Evolutionary conservation across 805 yeast species (phyloP).

Genomic region (Candida nemodendra): DNA sequence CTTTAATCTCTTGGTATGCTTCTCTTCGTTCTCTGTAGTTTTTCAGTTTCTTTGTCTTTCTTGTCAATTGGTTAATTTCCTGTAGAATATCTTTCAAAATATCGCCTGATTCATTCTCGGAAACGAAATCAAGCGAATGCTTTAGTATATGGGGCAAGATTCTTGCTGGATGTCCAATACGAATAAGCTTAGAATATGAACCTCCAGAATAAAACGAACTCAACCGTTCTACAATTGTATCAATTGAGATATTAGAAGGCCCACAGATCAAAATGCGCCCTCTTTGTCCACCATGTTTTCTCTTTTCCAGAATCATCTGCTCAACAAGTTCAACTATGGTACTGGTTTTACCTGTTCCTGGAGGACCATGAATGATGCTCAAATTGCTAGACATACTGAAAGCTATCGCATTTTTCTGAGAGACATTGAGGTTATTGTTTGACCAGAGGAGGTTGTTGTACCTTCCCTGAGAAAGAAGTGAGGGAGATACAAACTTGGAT

Average conservation of each 20-base stretch:
- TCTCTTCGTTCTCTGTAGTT: slow-evolving; percentile 62
- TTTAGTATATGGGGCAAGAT: slow-evolving; percentile 56
- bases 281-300: slow-evolving; percentile 15
- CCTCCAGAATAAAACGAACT: slow-evolving; percentile 39
- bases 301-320: slow-evolving; percentile 51
- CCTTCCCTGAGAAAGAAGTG: slow-evolving; percentile 2
- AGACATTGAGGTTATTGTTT: slow-evolving; percentile 52
- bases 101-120: slow-evolving; percentile 56
- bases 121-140: slow-evolving; percentile 75
- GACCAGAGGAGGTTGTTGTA: slow-evolving; percentile 32
- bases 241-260: slow-evolving; percentile 90
- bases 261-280: slow-evolving; percentile 80
- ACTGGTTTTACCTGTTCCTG: slow-evolving; percentile 83
- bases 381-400: slow-evolving; percentile 60
- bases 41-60: slow-evolving; percentile 52
- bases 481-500: slow-evolving; percentile 33
- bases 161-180: slow-evolving; percentile 95
- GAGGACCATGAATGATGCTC: slow-evolving; percentile 72
- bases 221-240: slow-evolving; percentile 81
- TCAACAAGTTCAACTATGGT: slow-evolving; percentile 79
- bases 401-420: slow-evolving; percentile 72
- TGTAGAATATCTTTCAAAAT: slow-evolving; percentile 64
- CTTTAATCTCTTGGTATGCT: slow-evolving; percentile 67
- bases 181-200: slow-evolving; percentile 47
- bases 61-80: slow-evolving; percentile 57